Base-by-base conservation (phyloP, 176 grass and related monocot genomes). In the Lolium perenne region DNA sequence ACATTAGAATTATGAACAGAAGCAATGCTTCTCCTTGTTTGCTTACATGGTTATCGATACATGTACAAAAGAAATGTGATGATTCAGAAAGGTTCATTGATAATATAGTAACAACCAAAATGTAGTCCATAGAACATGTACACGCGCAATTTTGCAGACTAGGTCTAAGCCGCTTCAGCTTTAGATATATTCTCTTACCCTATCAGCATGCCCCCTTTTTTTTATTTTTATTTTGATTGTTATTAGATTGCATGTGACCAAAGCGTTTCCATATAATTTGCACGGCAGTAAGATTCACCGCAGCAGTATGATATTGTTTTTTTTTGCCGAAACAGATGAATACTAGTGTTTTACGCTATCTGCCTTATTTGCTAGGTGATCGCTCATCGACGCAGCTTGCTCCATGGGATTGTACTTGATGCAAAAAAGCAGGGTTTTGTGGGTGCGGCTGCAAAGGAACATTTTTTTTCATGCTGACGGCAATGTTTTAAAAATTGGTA, bases 331-430 rank as follows among this genome's bases (percentile, higher is more conserved):
- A 48, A 22, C 43, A 13, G 69, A 45, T 71, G 18, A 23, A 49
- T 5, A 15, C 10, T 29, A 29, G 29, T 73, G 21, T 73, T 32
- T 35, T 48, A 25, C 48, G 43, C 41, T 38, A 9, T 32, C 15
- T 48, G 71, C 26, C 22, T 25, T 56, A 5, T 60, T 69, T 72
- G 26, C 17, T n/a, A 83, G 58, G 25, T 48, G 9, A 47, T 8
- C 38, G 26, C 65, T 53, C 13, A 26, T 45, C 7, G 53, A 74
- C 17, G 6, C 55, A 58, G 55, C 40, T 74, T 74, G 69, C 15
- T 74, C 40, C 40, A 58, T 26, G 22, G 9, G 51, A 73, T 74
- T 74, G 54, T 32, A 32, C 54, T 20, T 83, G 53, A 73, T 25
- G 53, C 21, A 65, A 32, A 17, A 20, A 64, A 71, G 15, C 3